Evolutionary conservation across 352 stramenopile genomes (phyloP).

Genomic region (Plasmopara viticola): DNA sequence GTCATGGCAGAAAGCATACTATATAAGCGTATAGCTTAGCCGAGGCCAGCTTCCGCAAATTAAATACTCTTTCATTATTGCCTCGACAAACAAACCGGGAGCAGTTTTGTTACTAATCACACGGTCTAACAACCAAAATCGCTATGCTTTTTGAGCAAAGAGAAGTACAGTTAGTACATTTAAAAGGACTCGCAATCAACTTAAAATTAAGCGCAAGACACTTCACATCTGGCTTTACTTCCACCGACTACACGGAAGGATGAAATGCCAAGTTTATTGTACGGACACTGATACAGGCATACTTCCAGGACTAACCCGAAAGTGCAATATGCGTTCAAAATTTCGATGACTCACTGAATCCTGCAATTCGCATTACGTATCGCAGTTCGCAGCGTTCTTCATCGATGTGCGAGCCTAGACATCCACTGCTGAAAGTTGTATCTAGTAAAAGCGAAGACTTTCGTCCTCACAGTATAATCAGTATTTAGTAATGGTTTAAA

Average conservation of each 20-base stretch:
- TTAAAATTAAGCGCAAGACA: slow-evolving; percentile 2
- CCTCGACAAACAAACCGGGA: no score
- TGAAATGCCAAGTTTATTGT: slow-evolving; percentile 16
- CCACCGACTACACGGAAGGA: slow-evolving; percentile 20
- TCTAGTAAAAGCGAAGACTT: slow-evolving; percentile 78
- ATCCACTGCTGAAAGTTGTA: slow-evolving; percentile 38
- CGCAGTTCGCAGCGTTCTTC: slow-evolving; percentile 88
- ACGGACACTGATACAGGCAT: slow-evolving; percentile 55
- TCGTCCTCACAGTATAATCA: slow-evolving; percentile 19
- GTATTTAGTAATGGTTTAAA: slow-evolving; percentile 33
- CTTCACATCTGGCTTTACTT: no score
- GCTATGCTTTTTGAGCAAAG: background rate
- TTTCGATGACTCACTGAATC: slow-evolving; percentile 87
- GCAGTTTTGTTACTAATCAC: no score
- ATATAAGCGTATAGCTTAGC: no score
- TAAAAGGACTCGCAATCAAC: background rate
- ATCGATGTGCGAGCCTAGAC: slow-evolving; percentile 76
- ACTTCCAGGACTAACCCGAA: slow-evolving; percentile 67
- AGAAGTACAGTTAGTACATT: background rate
- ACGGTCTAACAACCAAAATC: background rate
- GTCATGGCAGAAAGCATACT: no score
- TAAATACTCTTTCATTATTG: no score
- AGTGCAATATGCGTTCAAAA: slow-evolving; percentile 89
- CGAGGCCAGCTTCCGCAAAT: no score
- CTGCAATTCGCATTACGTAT: slow-evolving; percentile 88